Percentiles rank a stretch among this genome's conserved stretches.
Evolutionary conservation across 225 moss, liverwort and hornwort genomes (phyloP).

Genomic region (Lunularia cruciata): DNA sequence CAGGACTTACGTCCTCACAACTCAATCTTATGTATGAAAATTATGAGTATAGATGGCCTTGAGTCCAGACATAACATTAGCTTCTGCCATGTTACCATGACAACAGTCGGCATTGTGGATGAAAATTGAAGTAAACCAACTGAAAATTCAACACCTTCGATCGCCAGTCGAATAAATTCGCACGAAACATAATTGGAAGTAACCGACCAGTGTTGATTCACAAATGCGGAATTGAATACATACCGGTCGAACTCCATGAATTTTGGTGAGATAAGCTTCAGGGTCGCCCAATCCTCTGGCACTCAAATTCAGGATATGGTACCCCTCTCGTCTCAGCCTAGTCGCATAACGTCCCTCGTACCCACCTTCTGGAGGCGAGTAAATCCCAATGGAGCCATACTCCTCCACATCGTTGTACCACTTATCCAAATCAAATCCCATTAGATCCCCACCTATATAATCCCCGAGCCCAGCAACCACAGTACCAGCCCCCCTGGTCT

Average conservation of each 20-base stretch:
- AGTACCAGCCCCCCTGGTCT: neutral
- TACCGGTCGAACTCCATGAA: constrained; percentile 93
- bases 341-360: constrained; percentile 85
- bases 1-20: too few species aligned
- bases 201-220: too few species aligned
- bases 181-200: too few species aligned
- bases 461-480: constrained; percentile 39
- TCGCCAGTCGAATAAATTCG: too few species aligned
- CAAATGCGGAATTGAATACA: neutral
- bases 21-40: too few species aligned
- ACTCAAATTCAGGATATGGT: constrained; percentile 76
- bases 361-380: constrained; percentile 79
- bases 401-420: constrained; percentile 88
- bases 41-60: too few species aligned
- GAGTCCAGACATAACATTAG: too few species aligned
- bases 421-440: constrained; percentile 79
- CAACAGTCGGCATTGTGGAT: too few species aligned
- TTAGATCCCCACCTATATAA: constrained; percentile 73
- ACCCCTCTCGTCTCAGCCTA: constrained; percentile 70
- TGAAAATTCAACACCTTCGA: too few species aligned
- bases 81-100: too few species aligned
- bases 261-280: constrained; percentile 79
- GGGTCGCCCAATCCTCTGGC: constrained; percentile 95
- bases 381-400: constrained; percentile 77
- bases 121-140: too few species aligned